phyloP scores from a whole-genome alignment of 768 basidiomycete genomes.

The Candolleomyces eurysporus region DNA sequence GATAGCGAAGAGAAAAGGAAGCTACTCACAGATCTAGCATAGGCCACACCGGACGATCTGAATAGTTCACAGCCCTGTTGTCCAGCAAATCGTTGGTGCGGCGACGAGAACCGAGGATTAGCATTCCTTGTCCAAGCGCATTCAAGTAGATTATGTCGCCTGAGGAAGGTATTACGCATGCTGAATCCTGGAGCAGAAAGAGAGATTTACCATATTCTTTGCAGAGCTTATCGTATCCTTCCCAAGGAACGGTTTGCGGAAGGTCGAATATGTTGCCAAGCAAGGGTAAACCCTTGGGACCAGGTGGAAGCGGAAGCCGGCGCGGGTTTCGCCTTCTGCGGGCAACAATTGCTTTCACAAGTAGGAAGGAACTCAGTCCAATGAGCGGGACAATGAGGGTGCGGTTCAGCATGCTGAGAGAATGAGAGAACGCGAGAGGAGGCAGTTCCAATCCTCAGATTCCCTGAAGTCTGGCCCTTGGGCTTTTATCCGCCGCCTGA shows the following conservation, averaged over 20 bases:
- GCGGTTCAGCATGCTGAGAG: too few species aligned
- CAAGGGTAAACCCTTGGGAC: conserved; percentile 14
- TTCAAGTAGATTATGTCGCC: conserved; percentile 9
- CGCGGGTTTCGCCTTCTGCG: conserved; percentile 1
- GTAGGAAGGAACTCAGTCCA: not conserved
- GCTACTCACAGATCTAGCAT: conserved; percentile 4
- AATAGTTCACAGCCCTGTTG: conserved; percentile 12
- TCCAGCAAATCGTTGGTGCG: conserved; percentile 10
- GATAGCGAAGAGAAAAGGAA: not conserved
- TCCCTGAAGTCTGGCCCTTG: too few species aligned
- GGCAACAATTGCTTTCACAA: not conserved
- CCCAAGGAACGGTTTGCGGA: conserved; percentile 6
- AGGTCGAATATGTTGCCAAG: conserved; percentile 12
- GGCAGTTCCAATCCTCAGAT: too few species aligned
- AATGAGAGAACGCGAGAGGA: too few species aligned
- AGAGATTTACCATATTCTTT: conserved; percentile 12
- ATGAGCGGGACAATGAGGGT: too few species aligned
- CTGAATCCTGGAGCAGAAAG: not conserved
- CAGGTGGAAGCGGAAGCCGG: conserved; percentile 12
- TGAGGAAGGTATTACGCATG: not conserved
- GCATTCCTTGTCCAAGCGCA: conserved; percentile 8
- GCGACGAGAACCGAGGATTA: conserved; percentile 2
- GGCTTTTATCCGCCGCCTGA: too few species aligned
- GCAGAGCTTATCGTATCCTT: conserved; percentile 12
- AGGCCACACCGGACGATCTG: conserved; percentile 20